Conservation (phyloP, 345 rosid species). For the Pugionium dolabratum region DNA sequence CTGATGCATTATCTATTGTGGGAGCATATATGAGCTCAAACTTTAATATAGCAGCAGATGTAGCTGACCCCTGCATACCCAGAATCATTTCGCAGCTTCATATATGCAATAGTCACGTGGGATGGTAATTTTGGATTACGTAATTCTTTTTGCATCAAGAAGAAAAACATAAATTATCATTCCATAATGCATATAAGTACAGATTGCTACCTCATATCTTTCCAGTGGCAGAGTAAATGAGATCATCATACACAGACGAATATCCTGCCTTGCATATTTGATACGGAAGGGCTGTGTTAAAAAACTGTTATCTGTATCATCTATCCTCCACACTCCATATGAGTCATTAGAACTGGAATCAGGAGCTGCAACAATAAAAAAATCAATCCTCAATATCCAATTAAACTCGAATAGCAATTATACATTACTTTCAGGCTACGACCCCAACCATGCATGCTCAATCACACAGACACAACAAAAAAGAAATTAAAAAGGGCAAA, state of each 20-base stretch:
- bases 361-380: constrained; percentile 54
- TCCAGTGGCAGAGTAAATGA: constrained; percentile 66
- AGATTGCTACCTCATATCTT: constrained; percentile 57
- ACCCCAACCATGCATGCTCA: too few species aligned
- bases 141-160: too few species aligned
- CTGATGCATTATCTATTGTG: constrained; percentile 48
- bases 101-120: too few species aligned
- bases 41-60: constrained; percentile 81
- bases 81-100: too few species aligned
- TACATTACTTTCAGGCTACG: too few species aligned
- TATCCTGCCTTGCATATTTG: constrained; percentile 93
- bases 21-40: constrained; percentile 95
- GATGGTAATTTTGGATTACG: too few species aligned
- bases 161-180: too few species aligned
- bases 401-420: too few species aligned
- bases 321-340: constrained; percentile 84
- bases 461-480: too few species aligned
- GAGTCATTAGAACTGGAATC: constrained; percentile 60
- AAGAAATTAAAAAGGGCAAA: too few species aligned
- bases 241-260: constrained; percentile 74
- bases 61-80: constrained; percentile 57
- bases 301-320: constrained; percentile 85
- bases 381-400: not conserved
- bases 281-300: constrained; percentile 87
- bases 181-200: not conserved